Base-by-base conservation (phyloP, 2,329 filamentous ascomycete species). In the Fusarium verticillioides region DNA sequence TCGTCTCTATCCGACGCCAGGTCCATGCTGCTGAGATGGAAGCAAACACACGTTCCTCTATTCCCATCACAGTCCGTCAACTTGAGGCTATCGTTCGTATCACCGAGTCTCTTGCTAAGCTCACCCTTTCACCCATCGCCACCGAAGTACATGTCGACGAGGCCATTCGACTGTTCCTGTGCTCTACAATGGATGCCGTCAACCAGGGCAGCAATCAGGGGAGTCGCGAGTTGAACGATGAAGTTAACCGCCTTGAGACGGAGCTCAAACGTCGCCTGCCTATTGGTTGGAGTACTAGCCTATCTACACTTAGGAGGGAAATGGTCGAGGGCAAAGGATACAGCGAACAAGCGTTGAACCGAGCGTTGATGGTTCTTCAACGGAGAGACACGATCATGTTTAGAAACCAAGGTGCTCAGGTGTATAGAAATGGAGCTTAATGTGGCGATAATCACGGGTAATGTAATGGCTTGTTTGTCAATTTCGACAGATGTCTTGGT, bases 31-130 rank as follows among this genome's bases (percentile, higher is more conserved):
- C 94, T 2, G 96, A 99, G 82, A 87, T 97, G 49, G 93, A 97
- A 78, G 93, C 95, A 72, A 97, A 98, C 82, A 89, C 93, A 44
- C 93, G 96, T 23, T 97, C 94, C 11, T 96, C 93, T 26, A 98
- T 99, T 78, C 96, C 96, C 58, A 99, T 99, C 82, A 99, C 96
- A 0, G 94, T 99, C 58, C 95, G 96, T 81, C 96, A 99, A 81
- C 90, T 99, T 10, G 96, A 99, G 83, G 96, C 96, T 78, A 97
- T 99, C 75, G 93, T 98, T 72, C 96, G 96, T 81, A 98, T 99
- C 79, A 97, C 95, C 6, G 96, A 99, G 82, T 95, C 96, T 0
- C 89, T 99, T 5, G 96, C 96, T 63, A 99, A 99, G 82, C 87
- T 99, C 47, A 91, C 93, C 0, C 89, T 99, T 13, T 94, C 93